Evolutionary conservation across 176 grass and related monocot genomes (phyloP), one percentile per base, ranked within the genome.

Genomic region (Rhynchospora breviuscula): DNA sequence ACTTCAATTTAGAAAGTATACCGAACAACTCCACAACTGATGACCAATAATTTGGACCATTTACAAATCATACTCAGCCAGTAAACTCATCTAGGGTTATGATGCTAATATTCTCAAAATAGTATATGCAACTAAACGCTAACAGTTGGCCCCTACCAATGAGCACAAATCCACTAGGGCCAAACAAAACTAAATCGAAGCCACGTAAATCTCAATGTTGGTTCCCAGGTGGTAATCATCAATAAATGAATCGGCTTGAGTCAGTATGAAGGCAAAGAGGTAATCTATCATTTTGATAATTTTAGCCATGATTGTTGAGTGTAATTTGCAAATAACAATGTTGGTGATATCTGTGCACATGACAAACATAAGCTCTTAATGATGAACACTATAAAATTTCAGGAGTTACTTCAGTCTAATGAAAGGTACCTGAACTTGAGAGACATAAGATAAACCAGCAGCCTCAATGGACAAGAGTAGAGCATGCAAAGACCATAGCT

Each of bases 401-500:
- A 77, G 51, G 51, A 77, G 47, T 48, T 26, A 53, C 49, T 77
- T 26, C 23, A 17, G 46, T 84, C 62, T 66, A 82, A 25, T 12
- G 19, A 84, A 47, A 25, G 65, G 75, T 90, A 98, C 95, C 90
- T 98, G 92, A 88, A 98, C 92, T 89, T 98, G 95, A 71, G 92
- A 87, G 65, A 98, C 86, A 1, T 93, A 98, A 70, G 95, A 95
- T 78, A 98, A 98, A 48, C 95, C 95, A 81, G 95, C 95, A 78
- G 92, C 95, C 91, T 98, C 95, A 84, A 98, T 95, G 29, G 93
- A 94, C 51, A 98, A 93, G 79, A 98, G 95, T 87, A 98, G 90
- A 85, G 95, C 91, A 93, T 98, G 95, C 68, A 98, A 87, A 59
- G 95, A 91, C 95, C 95, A 98, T 78, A 98, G 84, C 89, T 98